Conservation (phyloP, 768 basidiomycete genomes). For the Calvatia gigantea region DNA sequence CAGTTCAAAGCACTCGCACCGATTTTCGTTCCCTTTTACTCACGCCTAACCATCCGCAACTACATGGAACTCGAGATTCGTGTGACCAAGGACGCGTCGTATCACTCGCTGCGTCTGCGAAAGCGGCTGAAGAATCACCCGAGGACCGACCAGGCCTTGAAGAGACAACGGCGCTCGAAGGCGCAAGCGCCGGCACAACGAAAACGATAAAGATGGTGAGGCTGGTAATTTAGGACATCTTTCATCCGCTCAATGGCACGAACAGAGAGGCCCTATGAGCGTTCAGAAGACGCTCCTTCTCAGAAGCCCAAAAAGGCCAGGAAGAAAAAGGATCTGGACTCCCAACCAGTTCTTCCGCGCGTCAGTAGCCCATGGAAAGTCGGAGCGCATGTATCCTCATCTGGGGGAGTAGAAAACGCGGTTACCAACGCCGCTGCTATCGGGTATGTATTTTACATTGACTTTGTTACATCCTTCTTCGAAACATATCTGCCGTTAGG, state of each 20-base stretch:
- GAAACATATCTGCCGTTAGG: conserved; percentile 28
- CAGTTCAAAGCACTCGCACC: not conserved
- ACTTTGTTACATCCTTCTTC: not conserved
- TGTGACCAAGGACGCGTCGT: not conserved
- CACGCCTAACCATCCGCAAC: not conserved
- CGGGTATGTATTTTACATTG: conserved; percentile 42
- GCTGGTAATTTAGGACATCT: not conserved
- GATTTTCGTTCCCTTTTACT: not conserved
- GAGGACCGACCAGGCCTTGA: not conserved
- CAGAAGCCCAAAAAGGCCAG: conserved; percentile 11
- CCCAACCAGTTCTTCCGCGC: conserved; percentile 25
- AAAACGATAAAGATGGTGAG: not conserved
- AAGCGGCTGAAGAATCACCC: not conserved
- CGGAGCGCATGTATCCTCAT: conserved; percentile 81
- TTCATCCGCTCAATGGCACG: not conserved
- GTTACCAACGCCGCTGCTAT: conserved; percentile 67
- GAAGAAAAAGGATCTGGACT: conserved; percentile 16
- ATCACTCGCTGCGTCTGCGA: not conserved
- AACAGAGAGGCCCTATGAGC: not conserved
- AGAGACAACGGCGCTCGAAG: not conserved
- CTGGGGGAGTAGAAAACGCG: conserved; percentile 76
- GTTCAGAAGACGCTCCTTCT: not conserved
- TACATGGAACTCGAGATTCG: not conserved
- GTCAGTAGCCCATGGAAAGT: conserved; percentile 55
- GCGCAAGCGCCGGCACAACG: not conserved